Evolutionary conservation across 768 basidiomycete genomes (phyloP).

Genomic region (Kwoniella sp.): DNA sequence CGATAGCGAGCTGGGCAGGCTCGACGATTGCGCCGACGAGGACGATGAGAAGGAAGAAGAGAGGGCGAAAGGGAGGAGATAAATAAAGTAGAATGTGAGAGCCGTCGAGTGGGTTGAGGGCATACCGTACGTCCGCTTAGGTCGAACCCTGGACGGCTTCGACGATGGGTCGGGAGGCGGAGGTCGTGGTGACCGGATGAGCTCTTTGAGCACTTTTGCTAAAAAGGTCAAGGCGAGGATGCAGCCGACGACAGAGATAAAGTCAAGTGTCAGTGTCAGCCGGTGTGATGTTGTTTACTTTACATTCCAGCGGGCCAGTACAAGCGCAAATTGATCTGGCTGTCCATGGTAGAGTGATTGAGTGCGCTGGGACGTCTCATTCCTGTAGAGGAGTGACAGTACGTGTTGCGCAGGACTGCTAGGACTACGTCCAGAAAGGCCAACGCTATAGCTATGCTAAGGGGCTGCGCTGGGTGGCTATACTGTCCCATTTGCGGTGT

Average conservation of each 20-base stretch:
- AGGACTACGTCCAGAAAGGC: no score
- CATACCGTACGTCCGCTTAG: constrained; percentile 59
- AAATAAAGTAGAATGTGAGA: constrained; percentile 58
- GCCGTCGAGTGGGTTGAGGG: constrained; percentile 59
- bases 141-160: constrained; percentile 31
- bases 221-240: not conserved
- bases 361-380: no score
- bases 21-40: not conserved
- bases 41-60: constrained; percentile 1
- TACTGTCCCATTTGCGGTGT: no score
- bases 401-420: no score
- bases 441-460: no score
- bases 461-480: no score
- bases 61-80: constrained; percentile 51
- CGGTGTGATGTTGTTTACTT: not conserved
- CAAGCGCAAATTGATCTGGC: no score
- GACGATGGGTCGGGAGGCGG: constrained; percentile 38
- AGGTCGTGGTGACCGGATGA: constrained; percentile 53
- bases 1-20: constrained; percentile 2
- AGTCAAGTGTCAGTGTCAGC: no score
- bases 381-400: no score
- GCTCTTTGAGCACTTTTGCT: constrained; percentile 58
- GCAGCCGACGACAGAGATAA: no score
- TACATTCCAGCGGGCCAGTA: not conserved
- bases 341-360: no score